These are phyloP conservation scores for Termitomyces sp. DNA, from an alignment of 768 basidiomycete species.

Conservation along the genomic window DNA sequence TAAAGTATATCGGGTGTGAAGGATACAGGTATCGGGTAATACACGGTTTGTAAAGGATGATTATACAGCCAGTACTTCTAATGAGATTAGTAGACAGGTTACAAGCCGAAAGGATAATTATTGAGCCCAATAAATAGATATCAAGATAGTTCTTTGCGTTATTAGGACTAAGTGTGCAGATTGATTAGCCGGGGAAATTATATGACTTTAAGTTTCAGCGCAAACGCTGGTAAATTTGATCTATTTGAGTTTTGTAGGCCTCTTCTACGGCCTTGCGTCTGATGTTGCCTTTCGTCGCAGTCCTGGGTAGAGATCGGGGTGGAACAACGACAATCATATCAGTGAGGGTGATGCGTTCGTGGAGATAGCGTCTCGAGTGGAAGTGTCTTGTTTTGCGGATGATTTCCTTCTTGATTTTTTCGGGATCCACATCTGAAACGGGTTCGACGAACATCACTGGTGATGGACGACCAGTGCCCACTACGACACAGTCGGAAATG, in stretches of 20 bases:
- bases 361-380: slow-evolving; percentile 70
- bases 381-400: slow-evolving; percentile 69
- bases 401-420: slow-evolving; percentile 64
- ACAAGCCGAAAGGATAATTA: neutral
- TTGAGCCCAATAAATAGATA: neutral
- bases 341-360: slow-evolving; percentile 66
- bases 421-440: slow-evolving; percentile 42
- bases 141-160: neutral
- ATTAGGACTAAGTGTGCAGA: neutral
- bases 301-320: slow-evolving; percentile 64
- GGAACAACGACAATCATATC: slow-evolving; percentile 68
- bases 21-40: neutral
- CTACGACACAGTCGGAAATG: slow-evolving; percentile 71
- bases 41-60: slow-evolving; percentile 2
- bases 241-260: slow-evolving; percentile 49
- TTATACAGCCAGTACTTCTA: slow-evolving; percentile 3
- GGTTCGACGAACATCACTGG: slow-evolving; percentile 76
- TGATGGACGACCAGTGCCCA: slow-evolving; percentile 71
- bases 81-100: neutral
- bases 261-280: slow-evolving; percentile 75
- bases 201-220: slow-evolving; percentile 4
- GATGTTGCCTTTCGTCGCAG: slow-evolving; percentile 79
- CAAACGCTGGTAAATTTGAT: slow-evolving; percentile 42
- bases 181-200: neutral
- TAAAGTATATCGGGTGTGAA: neutral